phyloP scores from a whole-genome alignment of 768 basidiomycete species.

The Leucosporidium scottii region DNA sequence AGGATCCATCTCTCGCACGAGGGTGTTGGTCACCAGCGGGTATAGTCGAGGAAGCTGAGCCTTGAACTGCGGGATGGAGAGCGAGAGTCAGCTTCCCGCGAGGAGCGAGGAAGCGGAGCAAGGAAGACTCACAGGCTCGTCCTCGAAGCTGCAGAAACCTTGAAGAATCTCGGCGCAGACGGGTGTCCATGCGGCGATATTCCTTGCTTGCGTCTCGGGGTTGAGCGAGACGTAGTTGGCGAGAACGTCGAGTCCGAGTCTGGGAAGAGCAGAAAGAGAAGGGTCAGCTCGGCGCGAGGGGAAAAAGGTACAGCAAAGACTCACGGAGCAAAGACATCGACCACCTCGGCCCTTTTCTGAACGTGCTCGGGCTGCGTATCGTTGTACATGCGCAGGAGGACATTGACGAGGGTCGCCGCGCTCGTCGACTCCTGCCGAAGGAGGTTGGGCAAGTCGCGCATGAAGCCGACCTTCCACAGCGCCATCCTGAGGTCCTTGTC shows the following conservation, averaged over 20 bases:
- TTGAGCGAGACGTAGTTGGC: conserved; percentile 85
- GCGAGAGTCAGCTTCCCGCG: background rate
- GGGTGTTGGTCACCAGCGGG: conserved; percentile 75
- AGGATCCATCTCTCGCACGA: conserved; percentile 70
- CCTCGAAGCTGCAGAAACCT: conserved; percentile 82
- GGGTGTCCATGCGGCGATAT: conserved; percentile 96
- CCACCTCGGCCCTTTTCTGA: conserved; percentile 53
- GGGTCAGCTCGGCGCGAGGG: conserved; percentile 41
- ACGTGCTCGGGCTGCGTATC: conserved; percentile 76
- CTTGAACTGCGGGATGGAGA: conserved; percentile 57
- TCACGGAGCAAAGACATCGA: conserved; percentile 60
- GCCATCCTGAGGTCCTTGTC: conserved; percentile 95
- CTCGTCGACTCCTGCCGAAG: conserved; percentile 97
- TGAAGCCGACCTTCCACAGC: conserved; percentile 99
- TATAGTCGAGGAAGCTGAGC: conserved; percentile 85
- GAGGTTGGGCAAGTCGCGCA: conserved; percentile 97
- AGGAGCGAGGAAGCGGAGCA: background rate
- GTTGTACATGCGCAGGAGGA: conserved; percentile 86
- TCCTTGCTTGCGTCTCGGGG: conserved; percentile 84
- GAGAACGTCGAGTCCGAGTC: conserved; percentile 77
- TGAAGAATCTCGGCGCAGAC: conserved; percentile 91
- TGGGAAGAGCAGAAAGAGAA: conserved; percentile 51
- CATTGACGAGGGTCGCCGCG: conserved; percentile 86
- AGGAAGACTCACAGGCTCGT: conserved; percentile 64
- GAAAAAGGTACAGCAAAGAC: conserved; percentile 44